These are phyloP conservation scores for Zelonia costaricensis DNA, from an alignment of 208 protist genomes.

Conservation along the genomic window DNA sequence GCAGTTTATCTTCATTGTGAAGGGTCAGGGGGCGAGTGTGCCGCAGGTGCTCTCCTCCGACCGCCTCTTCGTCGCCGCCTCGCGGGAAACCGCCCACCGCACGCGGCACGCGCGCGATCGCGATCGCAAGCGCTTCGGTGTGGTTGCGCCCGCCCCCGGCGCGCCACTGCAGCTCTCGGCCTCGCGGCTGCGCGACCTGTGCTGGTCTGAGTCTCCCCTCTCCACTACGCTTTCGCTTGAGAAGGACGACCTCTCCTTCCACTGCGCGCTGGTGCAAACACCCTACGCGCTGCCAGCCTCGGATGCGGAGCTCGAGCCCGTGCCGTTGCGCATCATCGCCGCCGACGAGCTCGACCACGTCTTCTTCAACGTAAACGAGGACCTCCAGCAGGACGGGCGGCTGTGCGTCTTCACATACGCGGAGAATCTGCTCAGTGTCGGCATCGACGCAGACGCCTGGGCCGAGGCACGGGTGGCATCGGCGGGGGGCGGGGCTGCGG, in stretches of 20 bases:
- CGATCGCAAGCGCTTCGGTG: conserved; percentile 10
- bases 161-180: conserved; percentile 23
- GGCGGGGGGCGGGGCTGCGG: not conserved
- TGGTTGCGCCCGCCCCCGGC: not conserved
- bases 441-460: conserved; percentile 20
- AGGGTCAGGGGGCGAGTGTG: conserved; percentile 5
- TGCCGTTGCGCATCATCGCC: conserved; percentile 38
- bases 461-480: conserved; percentile 19
- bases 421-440: conserved; percentile 37
- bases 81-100: conserved; percentile 26
- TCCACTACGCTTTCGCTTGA: conserved; percentile 8
- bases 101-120: conserved; percentile 8
- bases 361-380: conserved; percentile 55
- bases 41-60: conserved; percentile 20
- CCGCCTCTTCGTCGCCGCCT: conserved; percentile 24
- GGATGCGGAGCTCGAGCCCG: conserved; percentile 28
- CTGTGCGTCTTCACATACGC: conserved; percentile 57
- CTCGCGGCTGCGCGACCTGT: conserved; percentile 20
- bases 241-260: conserved; percentile 20
- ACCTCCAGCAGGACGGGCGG: conserved; percentile 36
- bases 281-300: conserved; percentile 28
- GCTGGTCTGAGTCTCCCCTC: conserved; percentile 16
- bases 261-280: conserved; percentile 35
- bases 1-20: conserved; percentile 29
- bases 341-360: conserved; percentile 39